A percentile compares a stretch with the other conserved stretches of the same genome.
Conservation (phyloP, 768 basidiomycete species). For the Phanerochaete sordida region DNA sequence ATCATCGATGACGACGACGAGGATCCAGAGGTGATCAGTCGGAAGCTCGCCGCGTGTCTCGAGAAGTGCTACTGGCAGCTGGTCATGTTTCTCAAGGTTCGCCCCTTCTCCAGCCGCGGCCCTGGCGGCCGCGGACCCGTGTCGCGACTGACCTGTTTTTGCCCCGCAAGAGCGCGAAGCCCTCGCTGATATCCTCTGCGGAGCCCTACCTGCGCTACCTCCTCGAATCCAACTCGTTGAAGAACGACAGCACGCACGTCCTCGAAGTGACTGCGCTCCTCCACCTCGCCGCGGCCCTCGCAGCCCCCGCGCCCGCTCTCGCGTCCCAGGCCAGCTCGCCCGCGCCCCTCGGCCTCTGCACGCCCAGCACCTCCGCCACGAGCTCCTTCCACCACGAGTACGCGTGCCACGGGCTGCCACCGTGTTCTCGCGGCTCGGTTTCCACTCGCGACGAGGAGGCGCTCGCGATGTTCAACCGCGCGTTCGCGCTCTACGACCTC, state of each 20-base stretch:
- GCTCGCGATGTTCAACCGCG: slow-evolving; percentile 8
- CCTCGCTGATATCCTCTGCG: slow-evolving; percentile 16
- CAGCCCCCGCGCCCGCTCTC: not conserved
- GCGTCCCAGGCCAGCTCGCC: not conserved
- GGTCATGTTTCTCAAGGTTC: slow-evolving; percentile 19
- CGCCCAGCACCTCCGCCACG: not conserved
- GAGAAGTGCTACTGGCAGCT: slow-evolving; percentile 24
- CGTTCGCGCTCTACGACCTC: slow-evolving; percentile 8
- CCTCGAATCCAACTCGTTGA: slow-evolving; percentile 11
- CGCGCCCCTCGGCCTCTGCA: not conserved
- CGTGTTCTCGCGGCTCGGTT: not conserved
- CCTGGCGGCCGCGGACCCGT: not conserved
- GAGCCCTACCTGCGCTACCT: slow-evolving; percentile 17
- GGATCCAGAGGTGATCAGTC: slow-evolving; percentile 11
- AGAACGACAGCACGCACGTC: slow-evolving; percentile 7
- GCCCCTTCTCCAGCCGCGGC: not conserved
- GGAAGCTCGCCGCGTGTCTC: slow-evolving; percentile 14
- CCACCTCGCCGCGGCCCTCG: slow-evolving; percentile 20
- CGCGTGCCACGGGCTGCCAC: not conserved
- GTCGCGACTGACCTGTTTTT: not conserved
- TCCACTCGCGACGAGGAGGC: slow-evolving; percentile 5
- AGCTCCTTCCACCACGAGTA: not conserved
- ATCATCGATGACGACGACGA: slow-evolving; percentile 18
- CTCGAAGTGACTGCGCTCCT: slow-evolving; percentile 13
- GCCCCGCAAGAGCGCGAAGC: not conserved